phyloP scores from a whole-genome alignment of 129 eudicot species.

The Helichrysum umbraculigerum region DNA sequence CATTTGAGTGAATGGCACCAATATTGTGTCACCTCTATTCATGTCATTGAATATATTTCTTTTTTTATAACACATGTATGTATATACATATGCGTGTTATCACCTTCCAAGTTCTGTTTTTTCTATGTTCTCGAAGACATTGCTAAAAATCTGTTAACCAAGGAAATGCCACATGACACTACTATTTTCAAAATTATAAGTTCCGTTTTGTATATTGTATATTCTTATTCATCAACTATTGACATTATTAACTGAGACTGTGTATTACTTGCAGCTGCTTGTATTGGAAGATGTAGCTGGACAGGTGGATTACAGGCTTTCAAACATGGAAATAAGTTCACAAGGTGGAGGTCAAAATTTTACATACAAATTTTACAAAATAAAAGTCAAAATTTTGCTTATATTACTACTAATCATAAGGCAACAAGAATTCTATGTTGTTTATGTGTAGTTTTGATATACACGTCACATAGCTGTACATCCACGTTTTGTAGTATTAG shows the following conservation, averaged over 20 bases:
- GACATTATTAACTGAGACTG: slow-evolving; percentile 1
- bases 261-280: slow-evolving; percentile 57
- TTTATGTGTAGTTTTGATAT: too few species aligned
- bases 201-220: neutral
- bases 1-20: too few species aligned
- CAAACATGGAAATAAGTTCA: slow-evolving; percentile 50
- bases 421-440: too few species aligned
- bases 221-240: neutral
- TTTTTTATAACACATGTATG: too few species aligned
- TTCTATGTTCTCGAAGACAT: neutral
- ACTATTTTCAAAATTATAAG: slow-evolving; percentile 52
- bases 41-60: too few species aligned
- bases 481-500: too few species aligned
- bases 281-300: slow-evolving; percentile 76
- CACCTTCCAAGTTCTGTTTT: too few species aligned
- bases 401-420: too few species aligned
- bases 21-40: neutral
- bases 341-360: slow-evolving; percentile 32
- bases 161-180: slow-evolving; percentile 77
- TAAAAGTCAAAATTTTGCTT: too few species aligned
- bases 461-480: too few species aligned
- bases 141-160: slow-evolving; percentile 65
- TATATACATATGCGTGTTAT: too few species aligned
- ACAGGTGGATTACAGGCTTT: slow-evolving; percentile 69
- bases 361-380: too few species aligned